These are phyloP conservation scores for Luffa acutangula DNA, from an alignment of 306 rosid genomes.

Conservation along the genomic window DNA sequence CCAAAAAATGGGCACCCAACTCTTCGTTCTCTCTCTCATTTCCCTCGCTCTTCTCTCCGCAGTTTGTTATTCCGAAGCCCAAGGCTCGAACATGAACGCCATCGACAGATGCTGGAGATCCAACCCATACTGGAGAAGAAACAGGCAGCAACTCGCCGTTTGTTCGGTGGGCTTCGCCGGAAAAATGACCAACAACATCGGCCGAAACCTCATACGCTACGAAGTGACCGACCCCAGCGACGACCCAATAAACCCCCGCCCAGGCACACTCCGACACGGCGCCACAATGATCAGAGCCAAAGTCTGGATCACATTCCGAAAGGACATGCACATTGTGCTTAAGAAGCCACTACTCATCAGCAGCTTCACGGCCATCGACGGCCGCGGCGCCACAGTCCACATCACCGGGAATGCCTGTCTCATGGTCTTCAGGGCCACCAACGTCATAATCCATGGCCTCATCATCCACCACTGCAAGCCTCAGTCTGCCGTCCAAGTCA, in stretches of 20 bases:
- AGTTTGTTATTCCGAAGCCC: not conserved
- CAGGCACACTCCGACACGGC: conserved; percentile 30
- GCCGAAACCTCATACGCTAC: conserved; percentile 16
- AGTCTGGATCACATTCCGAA: conserved; percentile 34
- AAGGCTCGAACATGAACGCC: conserved; percentile 12
- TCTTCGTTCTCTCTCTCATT: not conserved
- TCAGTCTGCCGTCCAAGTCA: conserved; percentile 17
- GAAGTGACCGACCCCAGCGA: conserved; percentile 29
- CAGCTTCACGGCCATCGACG: conserved; percentile 35
- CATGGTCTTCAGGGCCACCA: conserved; percentile 16
- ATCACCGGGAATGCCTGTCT: conserved; percentile 31
- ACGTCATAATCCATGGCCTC: conserved; percentile 33
- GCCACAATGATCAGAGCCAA: conserved; percentile 24
- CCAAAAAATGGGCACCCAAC: not conserved
- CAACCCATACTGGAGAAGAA: conserved; percentile 27
- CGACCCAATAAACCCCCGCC: conserved; percentile 21
- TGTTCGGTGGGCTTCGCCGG: conserved; percentile 35
- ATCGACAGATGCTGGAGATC: conserved; percentile 38
- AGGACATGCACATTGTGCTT: conserved; percentile 25
- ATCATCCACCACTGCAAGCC: conserved; percentile 30
- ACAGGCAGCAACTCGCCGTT: conserved; percentile 23
- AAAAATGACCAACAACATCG: conserved; percentile 32
- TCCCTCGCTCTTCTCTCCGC: not conserved
- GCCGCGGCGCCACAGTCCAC: conserved; percentile 30
- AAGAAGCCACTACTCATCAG: conserved; percentile 28